Evolutionary conservation across 306 rosid species (phyloP).

Genomic region (Cicer judaicum): DNA sequence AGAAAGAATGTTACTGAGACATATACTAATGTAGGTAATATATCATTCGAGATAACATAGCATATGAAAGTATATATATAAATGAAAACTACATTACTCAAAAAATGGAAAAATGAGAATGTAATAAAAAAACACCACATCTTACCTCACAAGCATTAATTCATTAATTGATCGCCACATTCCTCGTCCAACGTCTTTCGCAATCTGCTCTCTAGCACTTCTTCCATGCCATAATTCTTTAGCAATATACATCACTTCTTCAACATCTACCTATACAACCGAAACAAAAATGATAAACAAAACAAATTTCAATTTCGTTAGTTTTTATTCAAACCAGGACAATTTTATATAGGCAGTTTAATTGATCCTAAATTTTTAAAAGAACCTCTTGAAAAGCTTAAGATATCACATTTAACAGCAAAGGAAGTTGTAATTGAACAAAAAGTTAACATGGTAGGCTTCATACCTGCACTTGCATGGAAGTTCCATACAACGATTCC

Average conservation of each 20-base stretch:
- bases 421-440: conserved; percentile 3
- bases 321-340: neutral
- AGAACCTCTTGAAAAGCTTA: neutral
- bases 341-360: conserved; percentile 1
- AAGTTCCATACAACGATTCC: conserved; percentile 77
- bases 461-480: conserved; percentile 77
- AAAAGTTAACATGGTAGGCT: conserved; percentile 26
- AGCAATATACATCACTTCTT: conserved; percentile 87
- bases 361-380: neutral
- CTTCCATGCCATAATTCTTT: conserved; percentile 98
- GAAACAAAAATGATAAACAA: conserved; percentile 22
- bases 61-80: conserved; percentile 6
- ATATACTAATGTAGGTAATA: conserved; percentile 6
- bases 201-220: conserved; percentile 77
- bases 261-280: conserved; percentile 76
- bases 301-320: neutral
- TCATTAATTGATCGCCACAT: conserved; percentile 97
- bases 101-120: conserved; percentile 33
- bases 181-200: conserved; percentile 86
- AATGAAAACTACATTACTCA: neutral
- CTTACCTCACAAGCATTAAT: conserved; percentile 93
- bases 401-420: conserved; percentile 22
- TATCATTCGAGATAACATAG: neutral
- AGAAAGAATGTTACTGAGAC: conserved; percentile 5
- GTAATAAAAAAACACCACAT: conserved; percentile 4